phyloP scores from a whole-genome alignment of 805 yeast genomes.

The Peterozyma xylosa region DNA sequence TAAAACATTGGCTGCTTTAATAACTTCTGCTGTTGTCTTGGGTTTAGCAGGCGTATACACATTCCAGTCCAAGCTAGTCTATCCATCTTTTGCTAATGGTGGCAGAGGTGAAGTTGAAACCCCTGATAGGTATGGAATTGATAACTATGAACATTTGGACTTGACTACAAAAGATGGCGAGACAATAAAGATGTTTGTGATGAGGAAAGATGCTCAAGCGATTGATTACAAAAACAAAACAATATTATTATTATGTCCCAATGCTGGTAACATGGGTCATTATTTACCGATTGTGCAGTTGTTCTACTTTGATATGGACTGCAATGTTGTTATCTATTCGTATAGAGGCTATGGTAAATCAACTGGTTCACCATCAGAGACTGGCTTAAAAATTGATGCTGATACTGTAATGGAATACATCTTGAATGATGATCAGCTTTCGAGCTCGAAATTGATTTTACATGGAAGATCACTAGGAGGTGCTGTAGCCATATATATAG shows the following conservation, averaged over 20 bases:
- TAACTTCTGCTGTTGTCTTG: slow-evolving; percentile 23
- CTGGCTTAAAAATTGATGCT: slow-evolving; percentile 78
- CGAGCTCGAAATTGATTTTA: slow-evolving; percentile 47
- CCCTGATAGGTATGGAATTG: slow-evolving; percentile 64
- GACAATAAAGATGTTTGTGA: slow-evolving; percentile 53
- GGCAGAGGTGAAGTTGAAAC: slow-evolving; percentile 68
- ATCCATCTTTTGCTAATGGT: slow-evolving; percentile 75
- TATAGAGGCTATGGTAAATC: slow-evolving; percentile 89
- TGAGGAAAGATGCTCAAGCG: slow-evolving; percentile 38
- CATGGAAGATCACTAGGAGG: slow-evolving; percentile 95
- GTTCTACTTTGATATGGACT: slow-evolving; percentile 53
- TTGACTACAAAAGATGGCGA: slow-evolving; percentile 67
- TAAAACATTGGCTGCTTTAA: slow-evolving; percentile 6
- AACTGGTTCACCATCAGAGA: slow-evolving; percentile 68
- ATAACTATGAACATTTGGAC: slow-evolving; percentile 48
- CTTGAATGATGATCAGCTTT: slow-evolving; percentile 42
- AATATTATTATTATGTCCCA: slow-evolving; percentile 74
- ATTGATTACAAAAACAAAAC: slow-evolving; percentile 51
- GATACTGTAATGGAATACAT: slow-evolving; percentile 60
- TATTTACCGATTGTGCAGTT: slow-evolving; percentile 72
- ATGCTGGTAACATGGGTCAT: slow-evolving; percentile 95
- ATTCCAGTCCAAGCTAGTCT: slow-evolving; percentile 63
- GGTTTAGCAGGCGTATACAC: slow-evolving; percentile 48
- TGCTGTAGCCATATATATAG: slow-evolving; percentile 83
- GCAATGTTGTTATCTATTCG: slow-evolving; percentile 78